Evolutionary conservation across 2,329 filamentous ascomycete genomes (phyloP).

Genomic region (Claviceps fusiformis): DNA sequence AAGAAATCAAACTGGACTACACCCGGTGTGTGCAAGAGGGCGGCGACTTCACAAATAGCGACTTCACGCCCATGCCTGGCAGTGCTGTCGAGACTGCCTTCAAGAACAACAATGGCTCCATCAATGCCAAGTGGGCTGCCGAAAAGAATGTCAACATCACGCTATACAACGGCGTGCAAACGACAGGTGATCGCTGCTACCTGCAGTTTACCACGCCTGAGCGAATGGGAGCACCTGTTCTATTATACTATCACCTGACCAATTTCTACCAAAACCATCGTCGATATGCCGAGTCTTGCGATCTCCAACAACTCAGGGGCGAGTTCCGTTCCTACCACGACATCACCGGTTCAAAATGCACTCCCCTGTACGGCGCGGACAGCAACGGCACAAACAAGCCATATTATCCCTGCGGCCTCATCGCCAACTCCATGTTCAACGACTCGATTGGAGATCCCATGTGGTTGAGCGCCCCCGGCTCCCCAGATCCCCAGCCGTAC

Average conservation of each 20-base stretch:
- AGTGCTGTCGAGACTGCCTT: conserved; percentile 56
- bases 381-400: conserved; percentile 40
- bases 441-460: conserved; percentile 65
- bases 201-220: conserved; percentile 71
- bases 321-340: conserved; percentile 42
- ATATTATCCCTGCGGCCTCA: conserved; percentile 89
- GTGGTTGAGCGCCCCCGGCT: conserved; percentile 35
- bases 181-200: conserved; percentile 45
- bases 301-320: conserved; percentile 68
- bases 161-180: conserved; percentile 22
- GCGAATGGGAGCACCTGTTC: conserved; percentile 64
- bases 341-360: conserved; percentile 59
- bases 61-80: conserved; percentile 37
- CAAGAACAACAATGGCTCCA: conserved; percentile 36
- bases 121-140: conserved; percentile 29
- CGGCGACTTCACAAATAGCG: conserved; percentile 21
- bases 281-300: conserved; percentile 84
- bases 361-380: conserved; percentile 48
- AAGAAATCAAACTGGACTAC: conserved; percentile 87
- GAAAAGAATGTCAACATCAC: conserved; percentile 26
- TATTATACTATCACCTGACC: conserved; percentile 88
- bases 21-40: conserved; percentile 56
- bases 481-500: conserved; percentile 38
- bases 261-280: conserved; percentile 99
- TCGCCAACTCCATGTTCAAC: conserved; percentile 95